Conservation (phyloP, 371 early-diverging fungal species). For the Sanchytrium tribonematis region DNA sequence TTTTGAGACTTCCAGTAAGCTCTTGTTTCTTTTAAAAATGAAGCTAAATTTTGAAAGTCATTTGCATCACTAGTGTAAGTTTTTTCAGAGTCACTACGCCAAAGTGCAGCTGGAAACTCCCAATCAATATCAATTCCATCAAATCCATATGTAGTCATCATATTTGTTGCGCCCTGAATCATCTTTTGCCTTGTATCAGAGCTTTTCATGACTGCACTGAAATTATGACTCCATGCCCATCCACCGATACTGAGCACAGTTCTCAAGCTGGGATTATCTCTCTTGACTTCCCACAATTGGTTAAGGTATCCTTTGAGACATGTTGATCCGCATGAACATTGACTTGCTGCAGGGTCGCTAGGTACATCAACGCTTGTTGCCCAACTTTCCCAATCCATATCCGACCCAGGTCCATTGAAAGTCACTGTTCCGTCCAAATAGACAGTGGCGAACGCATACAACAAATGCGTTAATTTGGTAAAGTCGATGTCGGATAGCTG, state of each 20-base stretch:
- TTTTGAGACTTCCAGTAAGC: conserved; percentile 16
- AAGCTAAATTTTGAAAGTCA: conserved; percentile 21
- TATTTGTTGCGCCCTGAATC: conserved; percentile 4
- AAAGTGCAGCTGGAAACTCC: conserved; percentile 73
- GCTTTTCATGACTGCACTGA: conserved; percentile 25
- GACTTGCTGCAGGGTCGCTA: too few species aligned
- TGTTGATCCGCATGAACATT: too few species aligned
- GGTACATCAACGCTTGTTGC: too few species aligned
- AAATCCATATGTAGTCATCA: conserved; percentile 9
- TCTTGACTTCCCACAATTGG: conserved; percentile 1
- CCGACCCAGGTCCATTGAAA: too few species aligned
- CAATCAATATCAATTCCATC: conserved; percentile 26
- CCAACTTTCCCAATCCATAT: too few species aligned
- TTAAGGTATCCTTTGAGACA: too few species aligned
- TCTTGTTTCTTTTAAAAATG: conserved; percentile 7
- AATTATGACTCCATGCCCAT: conserved; percentile 37
- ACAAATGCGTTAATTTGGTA: too few species aligned
- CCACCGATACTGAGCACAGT: conserved; percentile 41
- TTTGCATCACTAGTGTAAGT: conserved; percentile 18
- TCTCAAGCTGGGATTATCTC: conserved; percentile 12
- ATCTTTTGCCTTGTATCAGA: conserved; percentile 17
- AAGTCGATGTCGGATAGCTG: too few species aligned
- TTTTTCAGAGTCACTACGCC: conserved; percentile 30
- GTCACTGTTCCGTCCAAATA: too few species aligned
- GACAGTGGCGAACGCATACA: too few species aligned